Conservation (phyloP, 306 rosid species). For the Gillenia trifoliata region DNA sequence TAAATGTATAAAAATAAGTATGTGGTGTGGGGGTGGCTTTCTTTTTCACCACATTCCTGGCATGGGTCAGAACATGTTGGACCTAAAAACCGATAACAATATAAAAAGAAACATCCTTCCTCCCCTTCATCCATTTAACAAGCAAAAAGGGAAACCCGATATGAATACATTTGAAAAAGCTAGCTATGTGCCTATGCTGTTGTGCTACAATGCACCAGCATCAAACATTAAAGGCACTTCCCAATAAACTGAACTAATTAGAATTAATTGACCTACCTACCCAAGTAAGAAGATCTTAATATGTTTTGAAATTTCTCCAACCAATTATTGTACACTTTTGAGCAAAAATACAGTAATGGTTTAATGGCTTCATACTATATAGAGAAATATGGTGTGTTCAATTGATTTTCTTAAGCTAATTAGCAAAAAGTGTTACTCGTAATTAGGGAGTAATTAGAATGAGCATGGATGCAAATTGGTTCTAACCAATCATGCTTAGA, state of each 20-base stretch:
- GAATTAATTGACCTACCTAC: neutral
- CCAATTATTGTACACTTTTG: neutral
- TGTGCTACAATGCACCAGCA: neutral
- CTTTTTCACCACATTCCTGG: constrained; percentile 54
- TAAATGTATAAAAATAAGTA: neutral
- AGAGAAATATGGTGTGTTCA: neutral
- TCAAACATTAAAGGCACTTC: neutral
- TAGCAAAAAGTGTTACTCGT: too few relatives aligned
- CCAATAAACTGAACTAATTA: neutral
- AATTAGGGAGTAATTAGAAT: too few relatives aligned
- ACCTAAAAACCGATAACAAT: constrained; percentile 26
- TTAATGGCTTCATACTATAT: neutral
- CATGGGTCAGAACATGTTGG: constrained; percentile 30
- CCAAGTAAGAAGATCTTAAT: neutral
- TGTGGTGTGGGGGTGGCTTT: constrained; percentile 29
- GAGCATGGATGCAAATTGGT: neutral
- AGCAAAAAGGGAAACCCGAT: neutral
- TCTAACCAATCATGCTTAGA: neutral
- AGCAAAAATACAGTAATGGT: neutral
- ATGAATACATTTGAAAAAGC: neutral
- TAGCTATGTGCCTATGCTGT: neutral
- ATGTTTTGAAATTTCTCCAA: neutral
- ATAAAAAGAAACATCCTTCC: constrained; percentile 27
- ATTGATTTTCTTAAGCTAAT: neutral
- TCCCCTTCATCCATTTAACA: constrained; percentile 22